These are phyloP conservation scores for Filobasidium wieringae DNA, from an alignment of 768 basidiomycete species.

Conservation along the genomic window DNA sequence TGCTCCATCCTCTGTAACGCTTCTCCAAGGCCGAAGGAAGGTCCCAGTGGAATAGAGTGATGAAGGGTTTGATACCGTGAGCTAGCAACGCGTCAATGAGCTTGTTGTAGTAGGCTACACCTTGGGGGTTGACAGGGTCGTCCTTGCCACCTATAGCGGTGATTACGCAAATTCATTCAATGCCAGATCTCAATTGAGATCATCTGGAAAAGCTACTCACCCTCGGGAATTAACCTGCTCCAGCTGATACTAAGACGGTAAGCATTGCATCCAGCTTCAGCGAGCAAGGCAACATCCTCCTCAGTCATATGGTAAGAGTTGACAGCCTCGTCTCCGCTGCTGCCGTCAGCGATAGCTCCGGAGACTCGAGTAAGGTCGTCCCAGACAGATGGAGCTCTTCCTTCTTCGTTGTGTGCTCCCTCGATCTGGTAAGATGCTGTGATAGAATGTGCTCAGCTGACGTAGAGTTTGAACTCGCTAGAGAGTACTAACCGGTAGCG, in stretches of 20 bases:
- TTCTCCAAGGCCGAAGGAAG: slow-evolving; percentile 63
- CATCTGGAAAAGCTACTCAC: slow-evolving; percentile 1
- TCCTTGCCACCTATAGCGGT: slow-evolving; percentile 48
- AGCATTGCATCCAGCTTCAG: slow-evolving; percentile 54
- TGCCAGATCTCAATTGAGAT: not conserved
- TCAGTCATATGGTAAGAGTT: slow-evolving; percentile 60
- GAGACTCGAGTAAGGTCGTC: slow-evolving; percentile 57
- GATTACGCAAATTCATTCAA: not conserved
- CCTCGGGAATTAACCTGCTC: slow-evolving; percentile 60
- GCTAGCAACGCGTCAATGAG: slow-evolving; percentile 58
- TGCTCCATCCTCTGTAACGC: slow-evolving; percentile 59
- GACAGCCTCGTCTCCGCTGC: slow-evolving; percentile 57
- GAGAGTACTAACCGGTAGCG: slow-evolving; percentile 10
- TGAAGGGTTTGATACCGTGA: slow-evolving; percentile 44
- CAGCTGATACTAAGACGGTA: slow-evolving; percentile 69
- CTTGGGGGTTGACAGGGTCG: slow-evolving; percentile 59
- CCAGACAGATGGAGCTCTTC: slow-evolving; percentile 44
- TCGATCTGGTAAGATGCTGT: slow-evolving; percentile 14
- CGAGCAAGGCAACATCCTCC: slow-evolving; percentile 55
- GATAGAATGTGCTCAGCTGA: not conserved
- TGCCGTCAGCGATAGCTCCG: slow-evolving; percentile 58
- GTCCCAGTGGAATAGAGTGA: slow-evolving; percentile 71
- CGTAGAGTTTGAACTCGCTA: not conserved
- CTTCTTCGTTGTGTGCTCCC: slow-evolving; percentile 8
- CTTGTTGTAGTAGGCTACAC: slow-evolving; percentile 58